Base-by-base conservation (phyloP, 78 protist species). In the Parvularia atlantis region DNA sequence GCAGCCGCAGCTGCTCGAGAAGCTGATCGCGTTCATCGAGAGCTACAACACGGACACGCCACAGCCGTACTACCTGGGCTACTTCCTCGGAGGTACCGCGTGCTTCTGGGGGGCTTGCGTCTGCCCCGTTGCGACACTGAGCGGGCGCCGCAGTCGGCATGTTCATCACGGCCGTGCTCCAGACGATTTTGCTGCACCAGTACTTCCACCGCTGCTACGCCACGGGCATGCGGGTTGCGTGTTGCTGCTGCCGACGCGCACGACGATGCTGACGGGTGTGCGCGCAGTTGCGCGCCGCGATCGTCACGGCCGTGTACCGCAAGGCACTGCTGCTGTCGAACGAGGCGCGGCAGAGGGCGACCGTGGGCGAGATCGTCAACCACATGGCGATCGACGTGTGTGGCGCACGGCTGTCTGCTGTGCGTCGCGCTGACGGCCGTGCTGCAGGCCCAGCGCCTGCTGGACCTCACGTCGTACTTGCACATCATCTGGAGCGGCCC, bases 311-410 rank as follows among this genome's bases (percentile, higher is more conserved):
- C 66, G 31, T 77, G 36, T 77, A 69, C 52, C 26, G n/a, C 41
- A 77, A 77, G 76, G 7, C 75, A 1, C 56, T 75, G 41, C 53
- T 58, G 33, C 61, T 77, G 30, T 33, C 53, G 44, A 70, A 64
- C 74, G 7, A 41, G 37, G 68, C 74, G 2, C 59, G 62, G 10
- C 77, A 56, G 44, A 0, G 1, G n/a, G 10, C 24, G 35, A 76
- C 58, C 40, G n/a, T 11, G 43, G 92, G 94, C 50, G 82, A 88
- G 60, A 73, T 89, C 26, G 77, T 63, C 39, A 89, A 81, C 43
- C 78, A 84, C 63, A 87, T 88, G 92, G n/a, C 78, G 44, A 73
- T 70, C 35, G 94, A 89, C 52, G n/a, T n/a, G n/a, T n/a, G n/a
- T n/a, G n/a, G n/a, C n/a, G n/a, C n/a, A n/a, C n/a, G n/a, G n/a